Conservation (phyloP, 2,329 filamentous ascomycete genomes). For the Fusarium austroafricanum region DNA sequence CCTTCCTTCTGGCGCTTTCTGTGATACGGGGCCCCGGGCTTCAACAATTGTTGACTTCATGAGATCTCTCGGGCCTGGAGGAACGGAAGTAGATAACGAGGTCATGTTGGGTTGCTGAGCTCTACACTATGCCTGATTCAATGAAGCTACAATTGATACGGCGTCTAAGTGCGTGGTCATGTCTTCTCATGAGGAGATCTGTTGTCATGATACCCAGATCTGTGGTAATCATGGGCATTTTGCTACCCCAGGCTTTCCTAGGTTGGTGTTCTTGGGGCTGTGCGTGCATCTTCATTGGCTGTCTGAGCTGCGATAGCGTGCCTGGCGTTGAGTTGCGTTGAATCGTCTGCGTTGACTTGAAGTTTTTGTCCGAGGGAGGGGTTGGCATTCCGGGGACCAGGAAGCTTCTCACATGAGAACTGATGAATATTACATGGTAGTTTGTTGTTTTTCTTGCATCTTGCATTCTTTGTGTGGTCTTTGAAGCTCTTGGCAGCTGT, state of each 20-base stretch:
- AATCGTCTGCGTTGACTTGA: constrained; percentile 14
- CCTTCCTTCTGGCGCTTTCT: constrained; percentile 39
- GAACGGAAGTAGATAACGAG: constrained; percentile 22
- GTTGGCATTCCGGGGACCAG: constrained; percentile 26
- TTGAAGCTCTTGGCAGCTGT: constrained; percentile 1
- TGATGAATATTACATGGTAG: constrained; percentile 11
- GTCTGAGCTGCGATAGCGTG: constrained; percentile 10
- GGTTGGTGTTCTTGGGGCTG: constrained; percentile 22
- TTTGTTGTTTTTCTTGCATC: background rate
- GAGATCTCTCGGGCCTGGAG: constrained; percentile 21
- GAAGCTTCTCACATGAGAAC: constrained; percentile 20
- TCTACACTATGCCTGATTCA: constrained; percentile 16
- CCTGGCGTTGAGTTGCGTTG: constrained; percentile 22
- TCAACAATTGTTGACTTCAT: constrained; percentile 27
- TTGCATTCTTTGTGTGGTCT: background rate
- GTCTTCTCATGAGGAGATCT: constrained; percentile 20
- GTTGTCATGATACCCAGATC: constrained; percentile 19
- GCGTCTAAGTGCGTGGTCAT: constrained; percentile 17
- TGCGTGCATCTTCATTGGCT: constrained; percentile 16
- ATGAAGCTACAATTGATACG: background rate
- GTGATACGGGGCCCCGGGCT: constrained; percentile 44
- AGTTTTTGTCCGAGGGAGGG: constrained; percentile 20
- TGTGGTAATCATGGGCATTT: constrained; percentile 16
- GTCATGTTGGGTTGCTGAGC: constrained; percentile 3
- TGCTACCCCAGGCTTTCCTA: constrained; percentile 16